A percentile compares a stretch with the other conserved stretches of the same genome.
Evolutionary conservation across 1,284 basidiomycete genomes (phyloP).

Genomic region (Pyrrhoderma noxium): DNA sequence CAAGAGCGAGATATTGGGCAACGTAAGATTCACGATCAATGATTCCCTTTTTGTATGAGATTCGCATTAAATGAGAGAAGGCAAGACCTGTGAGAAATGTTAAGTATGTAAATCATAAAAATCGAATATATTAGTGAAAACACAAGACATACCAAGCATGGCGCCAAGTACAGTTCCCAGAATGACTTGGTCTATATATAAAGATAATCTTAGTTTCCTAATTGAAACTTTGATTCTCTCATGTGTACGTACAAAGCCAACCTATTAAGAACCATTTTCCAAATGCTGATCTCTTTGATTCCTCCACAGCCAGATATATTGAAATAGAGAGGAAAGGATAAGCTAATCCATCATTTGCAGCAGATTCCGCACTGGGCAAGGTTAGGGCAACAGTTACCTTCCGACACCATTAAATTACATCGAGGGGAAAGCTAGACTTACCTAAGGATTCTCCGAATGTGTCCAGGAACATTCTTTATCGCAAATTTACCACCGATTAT

Average conservation of each 20-base stretch:
- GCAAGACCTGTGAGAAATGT: conserved; percentile 41
- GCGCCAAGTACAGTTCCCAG: conserved; percentile 75
- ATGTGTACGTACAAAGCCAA: conserved; percentile 58
- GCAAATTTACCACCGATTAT: conserved; percentile 80
- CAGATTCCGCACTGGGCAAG: conserved; percentile 68
- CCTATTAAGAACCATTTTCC: conserved; percentile 78
- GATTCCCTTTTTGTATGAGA: conserved; percentile 66
- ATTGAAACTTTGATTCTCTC: not conserved
- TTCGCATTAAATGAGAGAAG: conserved; percentile 80
- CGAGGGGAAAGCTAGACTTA: not conserved
- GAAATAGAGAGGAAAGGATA: conserved; percentile 90
- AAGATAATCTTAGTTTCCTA: not conserved
- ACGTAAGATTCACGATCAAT: conserved; percentile 92
- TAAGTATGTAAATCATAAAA: not conserved
- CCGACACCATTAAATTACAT: no score
- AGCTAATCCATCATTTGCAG: conserved; percentile 81
- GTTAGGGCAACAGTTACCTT: no score
- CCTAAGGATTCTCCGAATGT: conserved; percentile 69
- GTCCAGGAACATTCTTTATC: conserved; percentile 76
- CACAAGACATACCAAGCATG: conserved; percentile 47
- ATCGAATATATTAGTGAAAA: conserved; percentile 3
- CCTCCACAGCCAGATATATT: conserved; percentile 77
- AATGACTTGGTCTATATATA: conserved; percentile 70
- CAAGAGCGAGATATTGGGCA: conserved; percentile 82
- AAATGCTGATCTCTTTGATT: conserved; percentile 55